phyloP scores from a whole-genome alignment of 139 green algal genomes.

The Trebouxia sp. region DNA sequence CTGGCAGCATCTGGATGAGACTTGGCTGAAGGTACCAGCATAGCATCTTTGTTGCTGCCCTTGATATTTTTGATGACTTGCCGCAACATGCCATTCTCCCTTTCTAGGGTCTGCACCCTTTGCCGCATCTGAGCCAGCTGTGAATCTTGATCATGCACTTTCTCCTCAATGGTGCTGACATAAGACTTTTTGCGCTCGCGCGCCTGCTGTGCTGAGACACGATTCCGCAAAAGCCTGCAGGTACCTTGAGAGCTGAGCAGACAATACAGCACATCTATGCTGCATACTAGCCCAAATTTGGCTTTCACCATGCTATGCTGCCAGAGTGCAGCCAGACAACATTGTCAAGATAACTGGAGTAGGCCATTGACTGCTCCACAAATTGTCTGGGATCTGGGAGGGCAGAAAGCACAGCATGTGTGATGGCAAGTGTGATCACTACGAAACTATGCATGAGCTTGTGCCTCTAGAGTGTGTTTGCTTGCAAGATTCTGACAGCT shows the following conservation, averaged over 20 bases:
- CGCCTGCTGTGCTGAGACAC: slow-evolving; percentile 85
- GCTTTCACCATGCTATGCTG: too few relatives aligned
- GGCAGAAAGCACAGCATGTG: too few relatives aligned
- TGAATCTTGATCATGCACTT: slow-evolving; percentile 33
- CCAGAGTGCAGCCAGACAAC: too few relatives aligned
- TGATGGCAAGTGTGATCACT: too few relatives aligned
- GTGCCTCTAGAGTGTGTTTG: too few relatives aligned
- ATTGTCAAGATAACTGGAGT: too few relatives aligned
- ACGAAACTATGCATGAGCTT: too few relatives aligned
- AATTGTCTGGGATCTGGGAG: too few relatives aligned
- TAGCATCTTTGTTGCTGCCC: slow-evolving; percentile 15
- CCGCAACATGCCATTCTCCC: slow-evolving; percentile 56
- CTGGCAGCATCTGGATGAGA: neutral
- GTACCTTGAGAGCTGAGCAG: neutral
- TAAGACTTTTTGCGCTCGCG: slow-evolving; percentile 86
- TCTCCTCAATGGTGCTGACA: slow-evolving; percentile 67
- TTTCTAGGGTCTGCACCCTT: slow-evolving; percentile 42
- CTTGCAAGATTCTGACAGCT: too few relatives aligned
- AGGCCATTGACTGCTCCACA: too few relatives aligned
- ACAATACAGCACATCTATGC: neutral
- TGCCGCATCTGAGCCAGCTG: slow-evolving; percentile 35
- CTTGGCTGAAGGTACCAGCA: neutral
- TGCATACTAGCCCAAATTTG: neutral
- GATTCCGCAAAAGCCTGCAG: slow-evolving; percentile 79
- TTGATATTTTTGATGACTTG: slow-evolving; percentile 35